Conservation (phyloP, 331 rosid genomes). For the Erythrophleum ivorense region DNA sequence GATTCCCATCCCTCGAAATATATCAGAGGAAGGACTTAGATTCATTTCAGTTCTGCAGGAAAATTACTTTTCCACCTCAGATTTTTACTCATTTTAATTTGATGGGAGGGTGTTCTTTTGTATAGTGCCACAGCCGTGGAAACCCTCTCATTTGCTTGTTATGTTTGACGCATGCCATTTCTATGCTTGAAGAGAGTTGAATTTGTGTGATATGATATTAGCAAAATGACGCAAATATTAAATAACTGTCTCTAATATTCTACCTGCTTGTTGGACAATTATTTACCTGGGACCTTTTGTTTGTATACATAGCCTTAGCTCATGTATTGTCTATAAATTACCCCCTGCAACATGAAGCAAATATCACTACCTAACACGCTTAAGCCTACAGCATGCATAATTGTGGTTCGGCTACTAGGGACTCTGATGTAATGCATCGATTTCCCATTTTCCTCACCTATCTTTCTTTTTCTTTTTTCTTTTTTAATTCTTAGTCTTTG, state of each 20-base stretch:
- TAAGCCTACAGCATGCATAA: slow-evolving; percentile 38
- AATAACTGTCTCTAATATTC: not conserved
- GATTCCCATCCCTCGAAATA: slow-evolving; percentile 49
- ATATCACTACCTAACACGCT: slow-evolving; percentile 36
- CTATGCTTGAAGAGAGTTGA: slow-evolving; percentile 22
- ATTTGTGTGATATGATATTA: not conserved
- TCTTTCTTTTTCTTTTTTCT: not conserved
- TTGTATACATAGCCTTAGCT: not conserved
- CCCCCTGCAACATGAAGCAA: slow-evolving; percentile 29
- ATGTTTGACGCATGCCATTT: slow-evolving; percentile 12
- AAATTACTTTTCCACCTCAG: slow-evolving; percentile 34
- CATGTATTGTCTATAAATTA: slow-evolving; percentile 27
- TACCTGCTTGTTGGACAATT: not conserved
- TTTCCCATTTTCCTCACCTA: slow-evolving; percentile 36
- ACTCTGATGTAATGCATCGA: slow-evolving; percentile 43
- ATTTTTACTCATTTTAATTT: not conserved
- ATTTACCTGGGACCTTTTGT: slow-evolving; percentile 9
- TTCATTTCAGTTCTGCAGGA: slow-evolving; percentile 32
- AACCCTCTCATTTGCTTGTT: slow-evolving; percentile 25
- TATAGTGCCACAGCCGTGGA: slow-evolving; percentile 15
- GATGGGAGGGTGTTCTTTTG: not conserved
- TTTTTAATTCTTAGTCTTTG: not conserved
- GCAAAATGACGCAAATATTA: slow-evolving; percentile 25
- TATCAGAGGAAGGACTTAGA: slow-evolving; percentile 39
- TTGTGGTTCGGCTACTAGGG: slow-evolving; percentile 40